A percentile compares a stretch with the other conserved stretches of the same genome.
Evolutionary conservation across 2,329 filamentous ascomycete species (phyloP).

Genomic region (Xylariomycetidae sp.): DNA sequence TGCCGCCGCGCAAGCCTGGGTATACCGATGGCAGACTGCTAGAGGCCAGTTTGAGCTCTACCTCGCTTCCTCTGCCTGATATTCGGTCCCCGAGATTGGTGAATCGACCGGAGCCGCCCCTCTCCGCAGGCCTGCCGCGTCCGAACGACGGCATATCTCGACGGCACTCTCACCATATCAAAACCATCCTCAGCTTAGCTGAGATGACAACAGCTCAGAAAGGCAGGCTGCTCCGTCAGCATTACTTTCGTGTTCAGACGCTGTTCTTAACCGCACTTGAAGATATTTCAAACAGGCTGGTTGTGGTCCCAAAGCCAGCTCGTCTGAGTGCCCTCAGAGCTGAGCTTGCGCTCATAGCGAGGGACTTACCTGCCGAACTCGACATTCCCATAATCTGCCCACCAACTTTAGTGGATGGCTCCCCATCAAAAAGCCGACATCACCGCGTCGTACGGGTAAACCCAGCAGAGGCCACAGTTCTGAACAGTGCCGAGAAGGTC

Average conservation of each 20-base stretch:
- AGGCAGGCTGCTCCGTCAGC: constrained; percentile 65
- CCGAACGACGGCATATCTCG: constrained; percentile 44
- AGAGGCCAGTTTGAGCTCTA: constrained; percentile 60
- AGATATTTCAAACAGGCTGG: constrained; percentile 78
- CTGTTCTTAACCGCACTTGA: constrained; percentile 76
- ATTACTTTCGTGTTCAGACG: constrained; percentile 78
- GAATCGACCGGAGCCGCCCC: constrained; percentile 51
- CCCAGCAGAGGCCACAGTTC: constrained; percentile 74
- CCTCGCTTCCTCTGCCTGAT: constrained; percentile 61
- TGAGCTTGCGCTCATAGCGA: constrained; percentile 72
- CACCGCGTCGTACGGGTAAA: constrained; percentile 80
- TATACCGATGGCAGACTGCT: constrained; percentile 47
- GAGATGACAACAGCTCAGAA: constrained; percentile 62
- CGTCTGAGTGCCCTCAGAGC: constrained; percentile 75
- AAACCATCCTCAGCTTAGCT: constrained; percentile 51
- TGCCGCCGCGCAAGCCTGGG: constrained; percentile 33
- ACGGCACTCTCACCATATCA: constrained; percentile 56
- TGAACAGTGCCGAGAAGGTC: constrained; percentile 83
- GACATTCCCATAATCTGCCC: constrained; percentile 80
- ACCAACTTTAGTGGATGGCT: constrained; percentile 64
- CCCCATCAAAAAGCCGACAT: constrained; percentile 69
- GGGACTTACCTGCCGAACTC: constrained; percentile 76
- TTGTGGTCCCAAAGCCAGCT: constrained; percentile 74
- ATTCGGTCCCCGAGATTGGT: constrained; percentile 45
- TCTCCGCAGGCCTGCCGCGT: constrained; percentile 47